phyloP scores from a whole-genome alignment of 106 monocot species.

The Dendrobium nobile region DNA sequence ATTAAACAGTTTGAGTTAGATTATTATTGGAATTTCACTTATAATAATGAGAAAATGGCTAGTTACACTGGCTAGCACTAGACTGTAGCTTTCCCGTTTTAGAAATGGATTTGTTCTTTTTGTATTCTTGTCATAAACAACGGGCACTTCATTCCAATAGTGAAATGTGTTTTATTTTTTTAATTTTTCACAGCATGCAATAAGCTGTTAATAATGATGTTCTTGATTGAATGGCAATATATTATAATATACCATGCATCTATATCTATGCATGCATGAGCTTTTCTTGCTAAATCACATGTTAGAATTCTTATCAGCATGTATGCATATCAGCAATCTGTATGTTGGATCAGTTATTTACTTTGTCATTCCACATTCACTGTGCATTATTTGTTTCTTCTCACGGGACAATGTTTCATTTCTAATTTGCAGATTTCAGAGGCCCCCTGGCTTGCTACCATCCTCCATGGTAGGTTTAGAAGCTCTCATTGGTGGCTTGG shows the following conservation, averaged over 20 bases:
- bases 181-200: neutral
- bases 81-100: neutral
- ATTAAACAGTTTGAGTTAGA: too few species aligned
- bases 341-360: neutral
- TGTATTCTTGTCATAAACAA: neutral
- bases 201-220: neutral
- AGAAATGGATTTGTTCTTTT: neutral
- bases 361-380: neutral
- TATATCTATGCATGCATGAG: neutral
- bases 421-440: slow-evolving; percentile 51
- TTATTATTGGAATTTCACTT: too few species aligned
- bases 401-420: neutral
- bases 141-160: neutral
- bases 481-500: slow-evolving; percentile 62
- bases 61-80: too few species aligned
- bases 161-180: neutral
- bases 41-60: too few species aligned
- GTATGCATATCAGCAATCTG: neutral
- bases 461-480: slow-evolving; percentile 82
- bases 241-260: neutral
- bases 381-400: neutral
- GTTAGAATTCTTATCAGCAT: neutral
- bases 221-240: neutral
- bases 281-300: neutral
- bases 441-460: slow-evolving; percentile 62